A percentile compares a stretch with the other conserved stretches of the same genome.
phyloP scores from a whole-genome alignment of 192 early-diverging fungal species.

The Backusella tuberculispora region DNA sequence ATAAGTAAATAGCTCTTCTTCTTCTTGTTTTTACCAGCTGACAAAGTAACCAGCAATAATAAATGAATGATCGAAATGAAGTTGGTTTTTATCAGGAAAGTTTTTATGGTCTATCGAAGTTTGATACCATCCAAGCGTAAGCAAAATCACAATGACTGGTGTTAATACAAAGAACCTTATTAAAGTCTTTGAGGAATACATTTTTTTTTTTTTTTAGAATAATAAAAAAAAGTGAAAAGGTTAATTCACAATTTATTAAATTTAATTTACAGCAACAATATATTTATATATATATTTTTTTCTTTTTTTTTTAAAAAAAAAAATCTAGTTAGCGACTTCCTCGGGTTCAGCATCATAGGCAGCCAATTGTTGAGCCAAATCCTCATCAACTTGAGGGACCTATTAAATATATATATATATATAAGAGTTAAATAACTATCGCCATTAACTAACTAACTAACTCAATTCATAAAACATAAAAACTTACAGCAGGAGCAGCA shows the following conservation, averaged over 20 bases:
- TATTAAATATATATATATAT: neutral
- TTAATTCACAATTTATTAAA: neutral
- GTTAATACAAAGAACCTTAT: neutral
- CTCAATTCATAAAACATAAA: neutral
- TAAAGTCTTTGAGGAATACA: neutral
- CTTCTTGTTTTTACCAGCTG: slow-evolving; percentile 35
- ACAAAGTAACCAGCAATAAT: slow-evolving; percentile 47
- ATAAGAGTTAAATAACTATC: neutral
- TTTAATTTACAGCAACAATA: neutral
- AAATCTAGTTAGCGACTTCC: slow-evolving; percentile 29
- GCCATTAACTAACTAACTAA: neutral
- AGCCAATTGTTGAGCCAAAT: slow-evolving; percentile 38
- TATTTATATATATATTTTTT: neutral
- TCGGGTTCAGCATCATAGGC: slow-evolving; percentile 38
- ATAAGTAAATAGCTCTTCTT: too few relatives aligned
- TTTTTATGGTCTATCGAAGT: neutral
- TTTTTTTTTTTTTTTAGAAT: neutral
- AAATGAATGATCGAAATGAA: neutral
- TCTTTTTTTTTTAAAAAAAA: neutral
- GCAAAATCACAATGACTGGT: slow-evolving; percentile 13
- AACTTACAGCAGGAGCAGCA: slow-evolving; percentile 32
- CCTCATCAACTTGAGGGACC: slow-evolving; percentile 35
- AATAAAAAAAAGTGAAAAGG: neutral
- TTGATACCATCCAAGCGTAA: slow-evolving; percentile 21
- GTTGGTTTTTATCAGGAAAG: neutral